phyloP scores from a whole-genome alignment of 164 flowering plant genomes.

The Sedum album region DNA sequence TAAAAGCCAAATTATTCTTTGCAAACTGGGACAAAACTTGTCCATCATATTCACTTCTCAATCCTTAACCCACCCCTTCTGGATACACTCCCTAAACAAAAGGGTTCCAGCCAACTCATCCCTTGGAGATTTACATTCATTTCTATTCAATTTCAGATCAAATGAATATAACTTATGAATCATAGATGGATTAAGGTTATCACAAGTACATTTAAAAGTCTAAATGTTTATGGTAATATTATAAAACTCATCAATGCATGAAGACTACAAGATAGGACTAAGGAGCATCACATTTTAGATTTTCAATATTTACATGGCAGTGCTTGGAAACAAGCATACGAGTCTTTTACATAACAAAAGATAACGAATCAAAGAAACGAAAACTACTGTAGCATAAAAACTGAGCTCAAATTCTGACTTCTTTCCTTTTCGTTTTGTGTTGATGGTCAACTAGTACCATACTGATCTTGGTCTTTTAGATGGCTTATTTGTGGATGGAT shows the following conservation, averaged over 20 bases:
- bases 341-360: background rate
- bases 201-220: background rate
- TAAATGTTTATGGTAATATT: too few species aligned
- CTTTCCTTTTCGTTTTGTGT: background rate
- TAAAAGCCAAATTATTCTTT: background rate
- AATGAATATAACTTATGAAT: background rate
- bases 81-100: background rate
- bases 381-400: background rate
- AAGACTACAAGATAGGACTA: background rate
- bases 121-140: too few species aligned
- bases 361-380: background rate
- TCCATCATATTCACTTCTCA: background rate
- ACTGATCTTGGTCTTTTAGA: conserved; percentile 49
- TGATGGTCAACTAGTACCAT: conserved; percentile 16
- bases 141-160: background rate
- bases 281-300: background rate
- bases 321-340: background rate
- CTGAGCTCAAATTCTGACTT: background rate
- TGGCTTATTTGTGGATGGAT: conserved; percentile 17
- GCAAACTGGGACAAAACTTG: background rate
- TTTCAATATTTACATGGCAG: background rate
- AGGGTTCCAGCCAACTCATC: background rate
- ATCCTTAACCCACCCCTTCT: background rate
- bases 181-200: background rate
- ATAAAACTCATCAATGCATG: background rate